Evolutionary conservation across 139 green algal genomes (phyloP), one percentile per base, ranked within the genome.

Genomic region (Chlamydomonas applanata): DNA sequence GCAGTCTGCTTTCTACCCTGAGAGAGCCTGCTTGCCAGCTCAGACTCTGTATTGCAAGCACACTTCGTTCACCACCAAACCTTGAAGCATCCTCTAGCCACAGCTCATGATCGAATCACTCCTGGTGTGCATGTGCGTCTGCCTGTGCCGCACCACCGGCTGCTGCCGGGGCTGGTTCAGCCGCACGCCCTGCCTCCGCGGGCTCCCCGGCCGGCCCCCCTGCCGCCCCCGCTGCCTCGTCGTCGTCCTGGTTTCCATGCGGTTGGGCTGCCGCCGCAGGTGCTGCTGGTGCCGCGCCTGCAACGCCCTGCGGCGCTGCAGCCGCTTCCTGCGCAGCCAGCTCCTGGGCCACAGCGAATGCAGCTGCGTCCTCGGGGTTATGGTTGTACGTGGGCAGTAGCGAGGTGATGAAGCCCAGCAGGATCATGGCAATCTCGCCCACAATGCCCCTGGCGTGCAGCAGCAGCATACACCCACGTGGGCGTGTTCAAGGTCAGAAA

Each of bases 361-460:
- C 79, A 34, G 79, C 88, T 1, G 79, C 85, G 69, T 95, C 89
- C 27, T 91, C 85, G 1, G 88, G 75, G 71, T 94, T 91, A 46
- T 90, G 85, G 59, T 93, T 91, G 83, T 82, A 94, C 9, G 82
- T 82, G 66, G 92, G 92, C 68, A 97, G 74, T 46, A 97, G 75
- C 0, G 92, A 97, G 7, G 91, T 92, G 49, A 96, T 74, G 57
- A 97, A 94, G 44, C 88, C 89, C 2, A 94, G 71, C 9, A 95
- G 7, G 30, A 97, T 64, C 32, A 90, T 79, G 57, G 91, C 77
- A 0, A 94, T 57, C 79, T 97, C 89, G 2, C 72, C 62, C 63
- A 95, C 25, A 1, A 92, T n/a, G 45, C 82, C 85, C 53, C 73
- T 78, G 60, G n/a, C n/a, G n/a, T n/a, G n/a, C n/a, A n/a, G n/a